phyloP scores from a whole-genome alignment of 1,284 basidiomycete species.

The Ganoderma multipileum region DNA sequence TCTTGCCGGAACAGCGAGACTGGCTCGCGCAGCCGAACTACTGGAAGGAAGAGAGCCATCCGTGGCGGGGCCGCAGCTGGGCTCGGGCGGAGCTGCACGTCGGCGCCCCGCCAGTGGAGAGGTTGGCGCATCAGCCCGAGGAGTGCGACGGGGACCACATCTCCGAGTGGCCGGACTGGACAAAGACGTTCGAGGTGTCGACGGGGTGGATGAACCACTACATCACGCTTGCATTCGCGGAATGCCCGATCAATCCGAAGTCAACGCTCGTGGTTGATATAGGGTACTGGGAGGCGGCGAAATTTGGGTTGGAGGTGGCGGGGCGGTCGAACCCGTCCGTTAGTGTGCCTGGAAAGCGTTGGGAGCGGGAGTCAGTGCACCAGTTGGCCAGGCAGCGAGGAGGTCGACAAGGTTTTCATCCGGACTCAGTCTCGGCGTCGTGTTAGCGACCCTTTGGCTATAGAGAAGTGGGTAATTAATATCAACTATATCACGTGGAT shows the following conservation, averaged over 20 bases:
- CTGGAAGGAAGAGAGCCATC: conserved; percentile 1
- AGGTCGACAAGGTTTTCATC: not conserved
- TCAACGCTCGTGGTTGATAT: not conserved
- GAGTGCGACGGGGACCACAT: not conserved
- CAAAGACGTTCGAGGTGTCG: conserved; percentile 1
- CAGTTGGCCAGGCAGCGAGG: not conserved
- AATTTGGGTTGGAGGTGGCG: not conserved
- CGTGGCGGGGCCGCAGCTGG: not conserved
- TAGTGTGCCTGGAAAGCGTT: not conserved
- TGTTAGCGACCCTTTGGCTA: too few species aligned
- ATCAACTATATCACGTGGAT: not conserved
- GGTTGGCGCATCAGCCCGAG: not conserved
- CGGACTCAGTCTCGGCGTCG: not conserved
- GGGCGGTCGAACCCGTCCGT: not conserved
- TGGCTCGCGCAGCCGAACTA: not conserved
- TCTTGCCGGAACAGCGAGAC: not conserved
- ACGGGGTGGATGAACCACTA: conserved; percentile 2
- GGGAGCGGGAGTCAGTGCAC: not conserved
- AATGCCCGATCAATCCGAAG: not conserved
- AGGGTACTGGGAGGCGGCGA: not conserved
- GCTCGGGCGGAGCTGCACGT: not conserved
- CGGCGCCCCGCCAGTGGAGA: not conserved
- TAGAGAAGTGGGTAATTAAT: not conserved
- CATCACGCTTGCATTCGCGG: not conserved
- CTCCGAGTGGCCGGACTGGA: not conserved